These are phyloP conservation scores for Barnettozyma populi DNA, from an alignment of 805 yeast genomes.

Conservation along the genomic window DNA sequence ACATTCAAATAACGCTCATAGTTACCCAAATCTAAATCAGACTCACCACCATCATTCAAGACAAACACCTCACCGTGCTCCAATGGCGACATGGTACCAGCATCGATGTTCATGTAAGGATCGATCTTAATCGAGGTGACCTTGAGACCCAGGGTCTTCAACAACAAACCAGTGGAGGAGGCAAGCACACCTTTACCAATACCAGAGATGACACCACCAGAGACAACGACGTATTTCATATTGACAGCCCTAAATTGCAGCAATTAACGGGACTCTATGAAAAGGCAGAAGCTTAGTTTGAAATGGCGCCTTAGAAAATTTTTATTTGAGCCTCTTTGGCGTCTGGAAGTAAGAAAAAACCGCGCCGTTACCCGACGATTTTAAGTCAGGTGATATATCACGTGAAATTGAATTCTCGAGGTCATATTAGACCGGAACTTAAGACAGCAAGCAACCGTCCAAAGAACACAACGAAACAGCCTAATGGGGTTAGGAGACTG, in stretches of 20 bases:
- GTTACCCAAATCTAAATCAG: slow-evolving; percentile 95
- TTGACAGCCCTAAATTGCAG: not conserved
- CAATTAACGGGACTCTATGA: slow-evolving; percentile 4
- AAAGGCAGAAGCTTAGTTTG: not conserved
- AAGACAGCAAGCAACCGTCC: too few relatives aligned
- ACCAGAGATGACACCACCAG: slow-evolving; percentile 99
- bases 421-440: not conserved
- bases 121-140: slow-evolving; percentile 97
- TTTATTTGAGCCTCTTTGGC: not conserved
- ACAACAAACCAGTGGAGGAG: slow-evolving; percentile 90
- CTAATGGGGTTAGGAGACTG: too few relatives aligned
- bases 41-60: slow-evolving; percentile 98
- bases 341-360: not conserved
- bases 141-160: slow-evolving; percentile 89
- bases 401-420: too few relatives aligned
- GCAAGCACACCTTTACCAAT: slow-evolving; percentile 99
- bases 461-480: too few relatives aligned
- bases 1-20: slow-evolving; percentile 95
- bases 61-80: slow-evolving; percentile 99
- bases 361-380: not conserved
- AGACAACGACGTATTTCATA: slow-evolving; percentile 99
- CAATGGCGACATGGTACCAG: slow-evolving; percentile 98
- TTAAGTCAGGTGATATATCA: not conserved
- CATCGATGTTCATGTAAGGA: slow-evolving; percentile 98
- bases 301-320: not conserved